Evolutionary conservation across 2,329 filamentous ascomycete species (phyloP).

Genomic region (Phialophora expanda): DNA sequence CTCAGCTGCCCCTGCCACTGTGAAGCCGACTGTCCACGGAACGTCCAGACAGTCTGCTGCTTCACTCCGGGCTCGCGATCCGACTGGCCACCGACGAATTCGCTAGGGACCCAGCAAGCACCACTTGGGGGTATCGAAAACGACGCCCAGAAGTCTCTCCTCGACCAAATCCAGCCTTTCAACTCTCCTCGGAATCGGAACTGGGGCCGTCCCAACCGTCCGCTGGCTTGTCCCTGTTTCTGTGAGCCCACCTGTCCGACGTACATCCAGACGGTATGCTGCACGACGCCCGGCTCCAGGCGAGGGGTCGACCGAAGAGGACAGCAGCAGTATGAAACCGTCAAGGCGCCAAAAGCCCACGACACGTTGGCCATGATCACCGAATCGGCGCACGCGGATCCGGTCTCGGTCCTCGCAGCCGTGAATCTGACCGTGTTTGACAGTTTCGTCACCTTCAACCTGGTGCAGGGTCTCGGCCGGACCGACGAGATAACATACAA

Average conservation of each 20-base stretch:
- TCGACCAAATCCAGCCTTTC: constrained; percentile 7
- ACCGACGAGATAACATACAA: constrained; percentile 22
- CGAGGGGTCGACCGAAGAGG: too few relatives aligned
- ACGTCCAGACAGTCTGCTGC: constrained; percentile 25
- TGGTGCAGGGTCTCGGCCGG: constrained; percentile 27
- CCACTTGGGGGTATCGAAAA: not conserved
- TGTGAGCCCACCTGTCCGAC: constrained; percentile 25
- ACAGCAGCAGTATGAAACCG: not conserved
- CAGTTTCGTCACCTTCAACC: constrained; percentile 32
- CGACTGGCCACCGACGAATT: not conserved
- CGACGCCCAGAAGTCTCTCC: constrained; percentile 6
- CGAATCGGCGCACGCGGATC: constrained; percentile 11
- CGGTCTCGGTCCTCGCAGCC: constrained; percentile 24
- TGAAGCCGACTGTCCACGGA: constrained; percentile 14
- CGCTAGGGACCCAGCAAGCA: not conserved
- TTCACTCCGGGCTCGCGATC: constrained; percentile 10
- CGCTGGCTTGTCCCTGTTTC: constrained; percentile 18
- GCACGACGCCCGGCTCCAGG: constrained; percentile 22
- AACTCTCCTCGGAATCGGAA: not conserved
- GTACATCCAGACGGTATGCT: constrained; percentile 31
- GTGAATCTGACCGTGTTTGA: constrained; percentile 29
- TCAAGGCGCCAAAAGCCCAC: not conserved
- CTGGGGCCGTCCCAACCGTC: constrained; percentile 7
- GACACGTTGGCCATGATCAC: constrained; percentile 24
- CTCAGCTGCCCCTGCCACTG: constrained; percentile 30